A percentile compares a stretch with the other conserved stretches of the same genome.
Conservation (phyloP, 2,329 filamentous ascomycete species). For the Fonsecaea erecta region DNA sequence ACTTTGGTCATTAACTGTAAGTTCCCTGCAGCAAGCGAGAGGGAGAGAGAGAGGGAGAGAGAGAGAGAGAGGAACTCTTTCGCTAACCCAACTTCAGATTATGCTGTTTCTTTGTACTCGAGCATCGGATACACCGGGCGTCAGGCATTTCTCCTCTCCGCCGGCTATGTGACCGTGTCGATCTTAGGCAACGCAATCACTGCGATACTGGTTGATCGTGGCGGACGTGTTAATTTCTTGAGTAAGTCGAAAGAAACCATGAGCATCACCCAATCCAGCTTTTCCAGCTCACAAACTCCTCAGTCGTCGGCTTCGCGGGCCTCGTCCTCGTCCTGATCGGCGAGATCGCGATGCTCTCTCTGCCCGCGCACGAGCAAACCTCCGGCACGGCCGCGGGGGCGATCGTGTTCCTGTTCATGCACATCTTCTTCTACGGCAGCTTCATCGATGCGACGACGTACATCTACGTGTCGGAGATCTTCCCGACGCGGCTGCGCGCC, state of each 20-base stretch:
- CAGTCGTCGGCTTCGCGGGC: constrained; percentile 43
- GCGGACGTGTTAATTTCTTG: not conserved
- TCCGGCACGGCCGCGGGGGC: too few species aligned
- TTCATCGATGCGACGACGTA: not conserved
- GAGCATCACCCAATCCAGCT: too few species aligned
- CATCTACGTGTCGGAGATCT: constrained; percentile 1
- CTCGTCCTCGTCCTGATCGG: constrained; percentile 45
- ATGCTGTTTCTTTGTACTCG: constrained; percentile 50
- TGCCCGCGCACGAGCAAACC: constrained; percentile 41
- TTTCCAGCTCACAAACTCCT: too few species aligned
- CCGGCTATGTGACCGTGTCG: constrained; percentile 16
- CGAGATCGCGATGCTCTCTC: constrained; percentile 47
- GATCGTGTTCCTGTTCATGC: constrained; percentile 44
- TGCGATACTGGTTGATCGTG: constrained; percentile 14
- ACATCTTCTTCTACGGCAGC: not conserved
- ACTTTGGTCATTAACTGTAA: not conserved
- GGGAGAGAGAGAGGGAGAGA: too few species aligned
- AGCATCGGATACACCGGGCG: constrained; percentile 50
- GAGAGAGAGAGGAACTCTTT: too few species aligned
- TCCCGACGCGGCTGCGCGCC: not conserved
- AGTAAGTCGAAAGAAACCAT: too few species aligned
- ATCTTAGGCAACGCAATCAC: constrained; percentile 1
- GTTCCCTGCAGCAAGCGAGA: too few species aligned
- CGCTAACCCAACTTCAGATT: too few species aligned
- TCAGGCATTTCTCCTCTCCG: constrained; percentile 7